Conservation (phyloP, 1,284 basidiomycete genomes). For the Tetrapyrgos nigripes region DNA sequence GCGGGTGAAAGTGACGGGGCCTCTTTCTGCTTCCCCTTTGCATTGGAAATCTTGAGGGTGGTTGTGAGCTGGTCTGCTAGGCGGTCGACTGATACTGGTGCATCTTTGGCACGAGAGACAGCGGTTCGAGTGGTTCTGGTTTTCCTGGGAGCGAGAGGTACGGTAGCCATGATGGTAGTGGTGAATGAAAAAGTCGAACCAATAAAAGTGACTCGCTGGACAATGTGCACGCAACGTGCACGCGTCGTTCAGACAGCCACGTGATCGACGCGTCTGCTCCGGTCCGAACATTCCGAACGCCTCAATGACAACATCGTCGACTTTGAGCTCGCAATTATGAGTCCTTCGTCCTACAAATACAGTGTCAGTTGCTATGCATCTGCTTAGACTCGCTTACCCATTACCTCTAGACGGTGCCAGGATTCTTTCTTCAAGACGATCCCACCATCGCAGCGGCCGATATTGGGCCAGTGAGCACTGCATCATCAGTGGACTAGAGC, state of each 20-base stretch:
- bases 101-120: background rate
- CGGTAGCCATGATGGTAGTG: background rate
- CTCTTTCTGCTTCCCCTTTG: conserved; percentile 40
- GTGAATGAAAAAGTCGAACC: too few relatives aligned
- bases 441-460: conserved; percentile 15
- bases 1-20: conserved; percentile 21
- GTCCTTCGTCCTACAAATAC: background rate
- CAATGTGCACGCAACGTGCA: background rate
- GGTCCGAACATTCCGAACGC: too few relatives aligned
- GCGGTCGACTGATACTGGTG: conserved; percentile 21
- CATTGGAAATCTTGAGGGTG: conserved; percentile 36
- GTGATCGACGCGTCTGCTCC: background rate
- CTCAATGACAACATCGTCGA: background rate
- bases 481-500: background rate
- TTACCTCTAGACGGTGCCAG: conserved; percentile 40
- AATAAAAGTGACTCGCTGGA: too few relatives aligned
- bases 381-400: background rate
- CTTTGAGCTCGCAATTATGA: background rate
- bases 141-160: background rate
- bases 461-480: conserved; percentile 21
- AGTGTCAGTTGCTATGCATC: background rate
- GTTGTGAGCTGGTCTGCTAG: conserved; percentile 38
- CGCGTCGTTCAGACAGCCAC: background rate
- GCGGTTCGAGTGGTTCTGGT: background rate
- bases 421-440: conserved; percentile 47